Evolutionary conservation across 331 rosid species (phyloP), one percentile per base, ranked within the genome.

Genomic region (Pyracantha coccinea): DNA sequence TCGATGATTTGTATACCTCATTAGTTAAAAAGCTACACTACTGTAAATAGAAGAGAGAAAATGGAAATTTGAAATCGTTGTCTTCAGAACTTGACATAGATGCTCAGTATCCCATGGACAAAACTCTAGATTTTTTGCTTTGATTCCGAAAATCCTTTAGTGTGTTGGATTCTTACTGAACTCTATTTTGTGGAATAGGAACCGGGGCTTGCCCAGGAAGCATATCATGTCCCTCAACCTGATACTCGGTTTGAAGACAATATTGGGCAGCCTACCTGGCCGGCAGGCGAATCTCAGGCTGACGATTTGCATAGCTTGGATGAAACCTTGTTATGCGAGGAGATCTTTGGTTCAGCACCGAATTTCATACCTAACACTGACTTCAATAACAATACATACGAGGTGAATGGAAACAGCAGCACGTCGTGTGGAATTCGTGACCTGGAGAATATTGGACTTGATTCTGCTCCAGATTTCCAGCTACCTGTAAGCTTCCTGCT

Each of bases 251-350:
- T 38, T 25, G 85, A 82, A 74, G 81, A 78, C 69, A 74, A 60
- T 38, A 7, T 52, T 4, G 84, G 75, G 25, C 77, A 76, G 72
- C 68, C 73, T 15, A 74, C 75, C 72, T 91, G 95, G 88, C 66
- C 91, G 69, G 95, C 93, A 10, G 97, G 90, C 9, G 95, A 88
- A 85, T 91, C 91, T 52, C 96, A 88, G 83, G 89, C 79, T 62
- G 53, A 77, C 21, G 88, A 91, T 23, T 77, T 84, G 17, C 69
- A 67, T 57, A 79, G 80, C 77, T 76, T 83, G 65, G 93, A 88
- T 69, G 88, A 90, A 66, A 59, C 88, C 70, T 87, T 91, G 66
- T 70, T 91, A 38, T 91, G 98, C 91, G 79, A 81, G 38, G 98
- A 94, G 83, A 82, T 59, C 15, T 77, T 87, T 0, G 84, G 78